These are phyloP conservation scores for Postia placenta DNA, from an alignment of 768 basidiomycete species.

Conservation along the genomic window DNA sequence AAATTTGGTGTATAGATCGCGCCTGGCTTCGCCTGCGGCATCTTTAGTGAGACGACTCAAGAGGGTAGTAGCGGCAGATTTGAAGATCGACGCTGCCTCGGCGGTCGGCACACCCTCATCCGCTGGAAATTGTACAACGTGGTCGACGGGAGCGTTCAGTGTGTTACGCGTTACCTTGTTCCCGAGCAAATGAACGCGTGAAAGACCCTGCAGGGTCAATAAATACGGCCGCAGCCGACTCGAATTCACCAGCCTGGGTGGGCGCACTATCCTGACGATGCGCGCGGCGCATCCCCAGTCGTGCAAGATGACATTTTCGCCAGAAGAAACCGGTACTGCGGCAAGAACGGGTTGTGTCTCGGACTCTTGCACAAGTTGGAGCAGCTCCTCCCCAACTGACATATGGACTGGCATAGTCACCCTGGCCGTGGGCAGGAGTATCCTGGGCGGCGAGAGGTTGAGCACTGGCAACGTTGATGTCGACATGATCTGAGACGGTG, in stretches of 20 bases:
- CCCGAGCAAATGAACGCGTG: constrained; percentile 56
- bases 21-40: constrained; percentile 37
- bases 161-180: constrained; percentile 26
- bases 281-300: constrained; percentile 69
- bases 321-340: constrained; percentile 47
- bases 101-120: constrained; percentile 38
- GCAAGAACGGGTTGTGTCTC: constrained; percentile 67
- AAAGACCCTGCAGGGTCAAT: constrained; percentile 66
- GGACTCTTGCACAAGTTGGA: constrained; percentile 62
- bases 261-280: constrained; percentile 62
- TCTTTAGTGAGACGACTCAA: constrained; percentile 57
- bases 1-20: constrained; percentile 66
- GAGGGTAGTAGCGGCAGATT: constrained; percentile 56
- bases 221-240: constrained; percentile 50
- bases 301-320: constrained; percentile 24
- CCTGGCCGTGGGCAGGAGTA: constrained; percentile 70
- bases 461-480: constrained; percentile 49
- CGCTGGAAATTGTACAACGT: constrained; percentile 26
- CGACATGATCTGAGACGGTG: constrained; percentile 10
- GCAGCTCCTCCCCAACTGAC: constrained; percentile 55
- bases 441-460: constrained; percentile 59
- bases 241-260: constrained; percentile 42
- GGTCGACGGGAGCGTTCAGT: constrained; percentile 18
- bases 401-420: constrained; percentile 63
- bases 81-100: constrained; percentile 61